Evolutionary conservation across 2,329 filamentous ascomycete species (phyloP), one percentile per base, ranked within the genome.

Genomic region (Akanthomyces lecanii): DNA sequence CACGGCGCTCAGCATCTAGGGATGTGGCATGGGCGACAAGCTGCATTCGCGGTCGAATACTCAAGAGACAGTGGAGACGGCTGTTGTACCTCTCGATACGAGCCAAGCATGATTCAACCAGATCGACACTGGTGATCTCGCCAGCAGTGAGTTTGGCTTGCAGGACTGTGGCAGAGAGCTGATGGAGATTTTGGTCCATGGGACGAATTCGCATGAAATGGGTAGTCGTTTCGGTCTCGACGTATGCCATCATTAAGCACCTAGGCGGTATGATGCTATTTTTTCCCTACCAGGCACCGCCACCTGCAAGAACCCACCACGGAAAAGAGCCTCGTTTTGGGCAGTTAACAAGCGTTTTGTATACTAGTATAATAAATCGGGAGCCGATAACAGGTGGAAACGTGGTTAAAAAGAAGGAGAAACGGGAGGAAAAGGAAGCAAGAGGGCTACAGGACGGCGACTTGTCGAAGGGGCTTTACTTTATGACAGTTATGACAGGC

Each of bases 1-100:
- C 54, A 33, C 30, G 30, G 30, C 63, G 53, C 38, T 65, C 60
- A 16, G 60, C 44, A 33, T 65, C 63, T 5, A 65, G 38, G 18
- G 47, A 12, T 5, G 23, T n/a, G 28, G 63, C 60, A 18, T 63
- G 59, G 14, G 40, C 50, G 18, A 65, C 7, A 14, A 65, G 28
- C 18, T 62, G 50, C 12, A 33, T 42, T 25, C 18, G 25, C 25
- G 54, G 54, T 12, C 52, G 54, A 14, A 62, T n/a, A 44, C 40
- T 38, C 21, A 56, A 28, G n/a, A 62, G 33, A 38, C 52, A 55
- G 52, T 42, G 16, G 14, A 56, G 51, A 14, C 52, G 55, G 36
- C 47, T 30, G 23, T 60, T 48, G 44, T 63, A 45, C 44, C 62
- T 11, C 30, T 60, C 36, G 21, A 63, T 52, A 7, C 57, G 57